Base-by-base conservation (phyloP, 139 green algal genomes). In the Picocystis salinarum region DNA sequence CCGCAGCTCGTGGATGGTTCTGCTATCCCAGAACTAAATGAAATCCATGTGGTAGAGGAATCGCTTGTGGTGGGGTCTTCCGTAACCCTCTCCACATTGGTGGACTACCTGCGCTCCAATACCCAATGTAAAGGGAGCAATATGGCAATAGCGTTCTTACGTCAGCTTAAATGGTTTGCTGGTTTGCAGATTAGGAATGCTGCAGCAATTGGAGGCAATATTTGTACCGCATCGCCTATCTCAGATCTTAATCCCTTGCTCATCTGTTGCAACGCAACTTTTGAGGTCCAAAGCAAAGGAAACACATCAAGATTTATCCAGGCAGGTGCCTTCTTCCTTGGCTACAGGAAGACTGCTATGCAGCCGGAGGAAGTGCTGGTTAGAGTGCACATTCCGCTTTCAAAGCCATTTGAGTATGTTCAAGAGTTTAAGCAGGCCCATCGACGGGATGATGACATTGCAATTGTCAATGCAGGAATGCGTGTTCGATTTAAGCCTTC, bases 371-470 rank as follows among this genome's bases (percentile, higher is more conserved):
- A 95, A 61, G 41, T 95, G 11, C 65, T 95, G 30, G 28, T 61
- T 23, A 53, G 53, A 17, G 63, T 95, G 22, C 51, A 62, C 33
- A 52, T 92, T 20, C 80, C 73, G 28, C 78, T 70, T 64, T 88
- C 73, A 1, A 37, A 39, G 4, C 39, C 40, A 18, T 52, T 72
- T 17, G 85, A 94, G 73, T 93, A 85, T 49, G 69, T 92, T 5
- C 69, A 73, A 40, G 82, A 91, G 55, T 96, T 86, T 68, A 96
- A 96, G 64, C 84, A 94, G 65, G 62, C 73, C 2, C 83, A 87
- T 42, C 56, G 85, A 1, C 53, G 82, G 1, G 85, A 96, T 42
- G 86, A 96, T 50, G 85, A 96, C 71, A 96, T 96, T 39, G 86
- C 85, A 12, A 94, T 96, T 46, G 85, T 95, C 23, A 96, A 88